Percentiles rank a stretch among this genome's conserved stretches.
These are phyloP conservation scores for slime mould (Dictyostelium discoideum) DNA, from an alignment of 78 protist species.

Conservation along the genomic window dicty_2.7 NC_007088.5:4903501-4904000, in stretches of 20 bases:
- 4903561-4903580: not conserved
- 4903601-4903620: not conserved
- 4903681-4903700: not conserved
- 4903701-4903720: not conserved
- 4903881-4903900: not conserved
- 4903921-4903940: not conserved
- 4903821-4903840: too few species aligned
- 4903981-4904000: not conserved
- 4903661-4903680: not conserved
- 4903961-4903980: not conserved
- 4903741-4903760: not conserved
- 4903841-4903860: not conserved
- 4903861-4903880: not conserved
- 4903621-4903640: too few species aligned
- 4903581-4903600: not conserved
- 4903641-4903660: not conserved
- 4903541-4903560: too few species aligned
- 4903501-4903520: not conserved
- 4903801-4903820: too few species aligned
- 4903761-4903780: too few species aligned
- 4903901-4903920: not conserved
- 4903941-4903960: not conserved
- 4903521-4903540: not conserved
- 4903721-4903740: not conserved
- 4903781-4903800: too few species aligned